phyloP scores from a whole-genome alignment of 2,329 filamentous ascomycete species.

The Pestalotiopsis sp. region DNA sequence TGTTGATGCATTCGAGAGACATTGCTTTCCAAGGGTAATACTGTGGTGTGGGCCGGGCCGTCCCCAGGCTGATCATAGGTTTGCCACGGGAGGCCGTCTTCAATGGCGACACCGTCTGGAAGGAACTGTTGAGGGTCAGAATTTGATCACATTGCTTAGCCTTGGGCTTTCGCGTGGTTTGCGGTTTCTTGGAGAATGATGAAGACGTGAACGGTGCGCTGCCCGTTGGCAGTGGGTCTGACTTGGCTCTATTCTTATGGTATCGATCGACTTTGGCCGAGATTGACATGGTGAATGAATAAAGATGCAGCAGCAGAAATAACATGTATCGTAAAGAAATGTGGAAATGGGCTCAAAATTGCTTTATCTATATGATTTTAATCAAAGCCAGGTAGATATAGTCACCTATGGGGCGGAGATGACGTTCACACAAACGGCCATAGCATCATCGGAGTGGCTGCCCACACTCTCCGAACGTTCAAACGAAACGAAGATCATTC shows the following conservation, averaged over 20 bases:
- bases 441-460: too few relatives aligned
- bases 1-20: not conserved
- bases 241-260: not conserved
- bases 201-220: not conserved
- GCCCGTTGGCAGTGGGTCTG: not conserved
- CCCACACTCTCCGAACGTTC: too few relatives aligned
- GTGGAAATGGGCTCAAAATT: too few relatives aligned
- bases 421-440: too few relatives aligned
- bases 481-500: too few relatives aligned
- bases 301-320: too few relatives aligned
- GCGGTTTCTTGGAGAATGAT: not conserved
- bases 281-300: not conserved
- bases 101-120: not conserved
- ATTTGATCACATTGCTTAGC: not conserved
- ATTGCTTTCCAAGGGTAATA: constrained; percentile 6
- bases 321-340: too few relatives aligned
- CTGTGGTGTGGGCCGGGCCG: constrained; percentile 8
- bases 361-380: too few relatives aligned
- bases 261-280: not conserved
- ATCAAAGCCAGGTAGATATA: too few relatives aligned
- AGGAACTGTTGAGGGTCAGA: not conserved
- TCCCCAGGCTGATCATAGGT: constrained; percentile 8
- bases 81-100: not conserved
- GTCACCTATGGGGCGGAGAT: too few relatives aligned
- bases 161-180: not conserved